Base-by-base conservation (phyloP, 139 green algal genomes). In the Trebouxia sp. region DNA sequence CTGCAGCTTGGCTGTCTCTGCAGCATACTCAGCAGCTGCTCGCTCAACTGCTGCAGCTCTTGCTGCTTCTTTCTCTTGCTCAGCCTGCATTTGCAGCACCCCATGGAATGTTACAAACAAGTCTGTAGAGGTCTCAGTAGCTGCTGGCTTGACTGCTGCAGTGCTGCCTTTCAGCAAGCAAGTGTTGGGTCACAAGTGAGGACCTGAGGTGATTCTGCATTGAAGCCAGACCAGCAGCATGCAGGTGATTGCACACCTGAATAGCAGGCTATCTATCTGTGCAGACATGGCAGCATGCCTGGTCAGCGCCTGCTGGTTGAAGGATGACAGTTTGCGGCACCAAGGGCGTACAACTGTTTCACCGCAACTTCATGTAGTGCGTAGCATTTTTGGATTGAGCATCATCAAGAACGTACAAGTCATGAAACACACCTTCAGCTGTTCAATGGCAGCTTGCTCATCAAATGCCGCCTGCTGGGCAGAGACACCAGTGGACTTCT, bases 21-120 rank as follows among this genome's bases (percentile, higher is more conserved):
- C 58, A 41, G 58, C 58, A 24, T 69, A 69, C 9, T 69, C 58
- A n/a, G 58, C 58, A 69, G 58, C 58, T 69, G 58, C 58, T 69
- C 58, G 58, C 58, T 69, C 58, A 39, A 69, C 24, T 41, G 58
- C 58, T 69, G 58, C 58, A 11, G 39, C 41, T 30, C 28, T 39
- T 6, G 58, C 58, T 41, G 30, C 58, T 69, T 69, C 30, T 30
- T 42, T 69, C 2, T 69, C 58, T 41, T 69, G 28, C 58, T 69
- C 28, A 11, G 58, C 58, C 58, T 69, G 11, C 12, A 26, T 6
- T 24, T 22, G 7, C 58, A 41, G 22, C 12, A 9, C 9, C 10
- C 9, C 10, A 5, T 65, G 53, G 11, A 5, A 5, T 14, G 2
- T 35, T 15, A 37, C 55, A 65, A 15, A 30, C 35, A 37, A 35